Base-by-base conservation (phyloP, 768 basidiomycete genomes). In the Boletellus sp. region DNA sequence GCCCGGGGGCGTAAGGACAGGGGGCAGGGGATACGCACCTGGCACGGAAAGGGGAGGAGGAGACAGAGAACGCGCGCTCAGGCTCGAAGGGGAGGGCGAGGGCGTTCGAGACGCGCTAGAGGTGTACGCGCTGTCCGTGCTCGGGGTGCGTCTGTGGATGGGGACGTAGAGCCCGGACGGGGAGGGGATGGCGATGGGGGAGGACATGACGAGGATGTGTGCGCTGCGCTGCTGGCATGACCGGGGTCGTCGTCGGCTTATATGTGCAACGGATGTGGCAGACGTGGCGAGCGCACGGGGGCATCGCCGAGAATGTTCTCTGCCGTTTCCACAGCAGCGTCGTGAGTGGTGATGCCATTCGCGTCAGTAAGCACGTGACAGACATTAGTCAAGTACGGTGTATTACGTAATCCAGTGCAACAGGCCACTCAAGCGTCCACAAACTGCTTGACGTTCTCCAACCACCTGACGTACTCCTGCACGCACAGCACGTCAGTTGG, bases 401-500 rank as follows among this genome's bases (percentile, higher is more conserved):
- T 47, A 39, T n/a, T 39, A 43, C 42, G 38, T 50, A 28, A 40
- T 28, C 31, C 23, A 28, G 6, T 17, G 28, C 28, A 19, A 42
- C 19, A 16, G 13, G 45, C 46, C 34, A 3, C 22, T 59, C 69
- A 83, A 23, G 74, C 73, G 32, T 94, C 90, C 54, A 97, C 72
- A 63, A 96, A 97, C 19, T 63, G 65, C 77, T 90, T 87, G 68
- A 95, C 84, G 58, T 82, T 83, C 59, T 78, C 71, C 61, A 98
- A 72, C 94, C 94, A 98, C 56, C 74, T 77, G 61, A 92, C 81
- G 70, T 98, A 98, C 73, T 98, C 94, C 92, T 94, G 42, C 45
- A 53, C 34, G 54, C 20, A 28, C 48, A 33, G 28, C 28, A 28
- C 42, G 23, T 43, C 47, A 54, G 51, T 22, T 51, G 46, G 31